Percentiles rank a stretch among this genome's conserved stretches.
Conservation (phyloP, 805 yeast genomes). For the Candida tibetensis region DNA sequence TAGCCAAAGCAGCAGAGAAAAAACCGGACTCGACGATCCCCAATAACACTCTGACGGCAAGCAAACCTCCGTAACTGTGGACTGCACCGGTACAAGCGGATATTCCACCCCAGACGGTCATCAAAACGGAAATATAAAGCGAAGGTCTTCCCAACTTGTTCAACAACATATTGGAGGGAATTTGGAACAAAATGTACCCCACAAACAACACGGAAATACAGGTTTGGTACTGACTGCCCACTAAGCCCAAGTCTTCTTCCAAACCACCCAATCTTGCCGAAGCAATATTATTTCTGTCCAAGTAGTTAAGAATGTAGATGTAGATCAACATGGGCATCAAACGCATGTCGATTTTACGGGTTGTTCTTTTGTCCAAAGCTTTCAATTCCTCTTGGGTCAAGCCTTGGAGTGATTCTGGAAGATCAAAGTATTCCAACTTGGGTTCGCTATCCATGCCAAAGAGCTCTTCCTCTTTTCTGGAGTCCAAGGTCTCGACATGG, state of each 20-base stretch:
- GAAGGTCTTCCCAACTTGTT: conserved; percentile 50
- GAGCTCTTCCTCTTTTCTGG: not conserved
- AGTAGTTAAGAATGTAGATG: conserved; percentile 50
- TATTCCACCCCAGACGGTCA: conserved; percentile 51
- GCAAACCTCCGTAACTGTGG: conserved; percentile 40
- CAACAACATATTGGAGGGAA: conserved; percentile 48
- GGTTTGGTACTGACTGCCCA: conserved; percentile 46
- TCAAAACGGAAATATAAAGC: conserved; percentile 45
- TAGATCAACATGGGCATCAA: conserved; percentile 49
- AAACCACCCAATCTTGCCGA: conserved; percentile 53
- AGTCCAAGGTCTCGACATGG: not conserved
- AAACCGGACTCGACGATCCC: conserved; percentile 49
- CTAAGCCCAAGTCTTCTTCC: conserved; percentile 40
- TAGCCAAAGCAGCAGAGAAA: conserved; percentile 47
- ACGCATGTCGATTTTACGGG: conserved; percentile 47
- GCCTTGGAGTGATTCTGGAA: conserved; percentile 32
- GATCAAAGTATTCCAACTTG: conserved; percentile 8
- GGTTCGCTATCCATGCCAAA: not conserved
- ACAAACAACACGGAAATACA: conserved; percentile 52
- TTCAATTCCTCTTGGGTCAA: conserved; percentile 43
- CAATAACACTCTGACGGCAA: conserved; percentile 46
- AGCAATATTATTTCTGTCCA: conserved; percentile 54
- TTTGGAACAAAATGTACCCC: conserved; percentile 47
- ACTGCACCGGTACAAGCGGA: conserved; percentile 50
- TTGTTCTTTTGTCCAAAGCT: conserved; percentile 40